These are phyloP conservation scores for Hyaloscypha bicolor DNA, from an alignment of 495 filamentous ascomycete species.

Conservation along the genomic window DNA sequence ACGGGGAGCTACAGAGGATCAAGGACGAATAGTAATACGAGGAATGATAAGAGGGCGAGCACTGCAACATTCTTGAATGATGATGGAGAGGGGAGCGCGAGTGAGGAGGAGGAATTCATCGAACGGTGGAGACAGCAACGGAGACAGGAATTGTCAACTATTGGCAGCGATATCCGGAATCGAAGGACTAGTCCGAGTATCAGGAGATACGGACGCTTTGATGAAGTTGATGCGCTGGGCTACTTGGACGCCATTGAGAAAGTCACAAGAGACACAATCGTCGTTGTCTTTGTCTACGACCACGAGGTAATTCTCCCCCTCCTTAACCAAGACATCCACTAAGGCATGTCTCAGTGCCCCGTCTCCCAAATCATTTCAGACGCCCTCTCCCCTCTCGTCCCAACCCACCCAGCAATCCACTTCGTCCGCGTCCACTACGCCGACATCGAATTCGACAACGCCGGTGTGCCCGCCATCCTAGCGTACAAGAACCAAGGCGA, in stretches of 20 bases:
- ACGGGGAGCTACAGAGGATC: constrained; percentile 19
- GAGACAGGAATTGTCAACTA: constrained; percentile 65
- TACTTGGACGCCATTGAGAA: constrained; percentile 96
- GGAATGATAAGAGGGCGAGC: constrained; percentile 25
- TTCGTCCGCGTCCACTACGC: constrained; percentile 91
- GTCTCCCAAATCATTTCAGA: constrained; percentile 77
- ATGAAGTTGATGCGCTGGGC: constrained; percentile 84
- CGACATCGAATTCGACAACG: constrained; percentile 93
- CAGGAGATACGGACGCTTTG: constrained; percentile 74
- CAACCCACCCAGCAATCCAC: constrained; percentile 66
- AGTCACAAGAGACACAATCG: constrained; percentile 74
- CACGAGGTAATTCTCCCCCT: constrained; percentile 61
- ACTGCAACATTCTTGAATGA: constrained; percentile 26
- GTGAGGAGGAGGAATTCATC: constrained; percentile 82
- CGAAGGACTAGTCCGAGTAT: constrained; percentile 70
- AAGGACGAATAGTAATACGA: constrained; percentile 10
- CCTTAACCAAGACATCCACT: constrained; percentile 1
- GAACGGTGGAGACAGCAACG: constrained; percentile 79
- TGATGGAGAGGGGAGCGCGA: constrained; percentile 55
- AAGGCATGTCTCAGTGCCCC: constrained; percentile 57
- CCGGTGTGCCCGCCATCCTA: constrained; percentile 83
- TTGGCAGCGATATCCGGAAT: constrained; percentile 49
- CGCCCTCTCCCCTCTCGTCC: constrained; percentile 71
- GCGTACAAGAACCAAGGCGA: constrained; percentile 86
- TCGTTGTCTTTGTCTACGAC: constrained; percentile 96